Evolutionary conservation across 805 yeast species (phyloP).

Genomic region (Yarrowia keelungensis): DNA sequence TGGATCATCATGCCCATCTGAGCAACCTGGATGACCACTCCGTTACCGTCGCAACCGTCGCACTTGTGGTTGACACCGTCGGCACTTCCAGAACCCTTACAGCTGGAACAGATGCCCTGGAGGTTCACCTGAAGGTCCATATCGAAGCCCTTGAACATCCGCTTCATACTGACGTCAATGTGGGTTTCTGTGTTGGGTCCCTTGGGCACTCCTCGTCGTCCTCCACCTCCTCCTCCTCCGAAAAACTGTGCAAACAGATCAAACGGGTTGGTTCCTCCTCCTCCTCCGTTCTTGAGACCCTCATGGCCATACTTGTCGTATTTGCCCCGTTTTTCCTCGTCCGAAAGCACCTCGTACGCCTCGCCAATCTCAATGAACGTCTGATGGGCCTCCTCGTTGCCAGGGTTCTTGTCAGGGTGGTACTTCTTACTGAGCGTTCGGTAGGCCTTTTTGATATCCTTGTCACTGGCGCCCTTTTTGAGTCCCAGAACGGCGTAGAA

Average conservation of each 20-base stretch:
- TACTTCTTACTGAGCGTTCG: slow-evolving; percentile 79
- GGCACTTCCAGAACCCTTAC: slow-evolving; percentile 84
- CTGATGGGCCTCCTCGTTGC: slow-evolving; percentile 77
- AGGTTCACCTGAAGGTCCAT: slow-evolving; percentile 67
- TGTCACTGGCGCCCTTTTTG: slow-evolving; percentile 69
- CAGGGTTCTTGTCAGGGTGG: slow-evolving; percentile 94
- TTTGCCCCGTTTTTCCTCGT: slow-evolving; percentile 82
- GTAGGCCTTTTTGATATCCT: slow-evolving; percentile 85
- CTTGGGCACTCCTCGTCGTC: slow-evolving; percentile 49
- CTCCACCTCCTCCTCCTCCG: slow-evolving; percentile 54
- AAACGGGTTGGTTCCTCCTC: slow-evolving; percentile 51
- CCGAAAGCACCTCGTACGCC: slow-evolving; percentile 88
- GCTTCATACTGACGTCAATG: slow-evolving; percentile 64
- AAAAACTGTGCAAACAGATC: slow-evolving; percentile 73
- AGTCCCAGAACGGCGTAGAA: slow-evolving; percentile 66
- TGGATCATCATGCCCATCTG: slow-evolving; percentile 92
- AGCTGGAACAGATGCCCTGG: slow-evolving; percentile 76
- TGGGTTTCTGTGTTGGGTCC: slow-evolving; percentile 70
- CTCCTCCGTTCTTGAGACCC: slow-evolving; percentile 59
- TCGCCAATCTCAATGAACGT: slow-evolving; percentile 90
- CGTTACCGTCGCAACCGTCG: slow-evolving; percentile 74
- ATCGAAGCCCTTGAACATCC: slow-evolving; percentile 73
- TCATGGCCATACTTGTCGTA: slow-evolving; percentile 89
- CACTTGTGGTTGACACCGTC: slow-evolving; percentile 78
- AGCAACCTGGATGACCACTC: slow-evolving; percentile 66